Evolutionary conservation across 768 basidiomycete genomes (phyloP).

Genomic region (Hysterangium stoloniferum): DNA sequence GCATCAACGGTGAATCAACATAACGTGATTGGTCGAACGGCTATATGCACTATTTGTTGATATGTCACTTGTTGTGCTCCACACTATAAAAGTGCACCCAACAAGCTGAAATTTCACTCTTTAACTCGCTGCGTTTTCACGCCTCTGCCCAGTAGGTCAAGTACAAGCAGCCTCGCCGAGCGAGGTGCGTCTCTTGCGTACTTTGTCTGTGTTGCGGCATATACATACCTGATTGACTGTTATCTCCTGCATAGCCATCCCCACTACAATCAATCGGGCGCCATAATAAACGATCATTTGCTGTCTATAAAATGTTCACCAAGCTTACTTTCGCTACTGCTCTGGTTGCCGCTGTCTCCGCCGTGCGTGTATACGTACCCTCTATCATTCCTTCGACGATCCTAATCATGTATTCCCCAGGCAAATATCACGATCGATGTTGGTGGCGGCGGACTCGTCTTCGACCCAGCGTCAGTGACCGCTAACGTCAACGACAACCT

Average conservation of each 20-base stretch:
- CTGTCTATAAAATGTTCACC: too few relatives aligned
- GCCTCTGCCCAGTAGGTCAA: background rate
- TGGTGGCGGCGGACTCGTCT: slow-evolving; percentile 30
- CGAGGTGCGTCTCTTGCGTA: background rate
- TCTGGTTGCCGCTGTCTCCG: background rate
- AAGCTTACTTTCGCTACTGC: background rate
- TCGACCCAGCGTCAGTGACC: slow-evolving; percentile 37
- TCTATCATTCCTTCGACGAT: too few relatives aligned
- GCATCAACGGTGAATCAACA: background rate
- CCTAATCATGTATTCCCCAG: too few relatives aligned
- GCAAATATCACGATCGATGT: slow-evolving; percentile 35
- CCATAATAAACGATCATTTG: too few relatives aligned
- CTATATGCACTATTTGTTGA: background rate
- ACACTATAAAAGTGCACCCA: background rate
- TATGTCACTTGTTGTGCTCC: background rate
- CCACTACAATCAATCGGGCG: too few relatives aligned
- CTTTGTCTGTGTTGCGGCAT: background rate
- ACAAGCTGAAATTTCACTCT: background rate
- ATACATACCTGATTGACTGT: background rate
- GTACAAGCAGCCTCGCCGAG: slow-evolving; percentile 1
- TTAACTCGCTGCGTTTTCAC: background rate
- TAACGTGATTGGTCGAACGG: background rate
- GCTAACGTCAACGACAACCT: slow-evolving; percentile 24
- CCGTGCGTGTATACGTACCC: background rate
- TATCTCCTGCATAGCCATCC: background rate